Evolutionary conservation across 257 asterid species (phyloP), one percentile per base, ranked within the genome.

Genomic region (Salvia miltiorrhiza): DNA sequence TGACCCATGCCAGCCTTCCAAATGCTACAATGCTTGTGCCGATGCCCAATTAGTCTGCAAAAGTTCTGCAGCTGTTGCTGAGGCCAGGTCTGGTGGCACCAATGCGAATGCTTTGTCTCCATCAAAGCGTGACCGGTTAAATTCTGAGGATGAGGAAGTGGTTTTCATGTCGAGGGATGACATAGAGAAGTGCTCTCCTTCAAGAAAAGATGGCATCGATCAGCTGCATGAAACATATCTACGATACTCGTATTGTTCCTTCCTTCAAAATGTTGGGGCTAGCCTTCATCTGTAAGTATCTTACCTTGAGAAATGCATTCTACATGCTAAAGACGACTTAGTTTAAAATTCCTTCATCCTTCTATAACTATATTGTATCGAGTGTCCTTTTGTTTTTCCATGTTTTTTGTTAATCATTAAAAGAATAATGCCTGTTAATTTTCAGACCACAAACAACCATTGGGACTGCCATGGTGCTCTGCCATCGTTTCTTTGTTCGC

Each of bases 171-270:
- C 97, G 0, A 86, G 92, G 80, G 95, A 93, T 76, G 93, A 93
- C 73, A 93, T 93, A 76, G 99, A 93, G 78, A 80, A 80, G 68
- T 74, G 80, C 79, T 93, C 99, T 53, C 99, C 99, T 1, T 90
- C 97, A 1, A 86, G 97, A 75, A 93, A 88, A 85, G 99, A 93
- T 71, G 99, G 99, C 47, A 93, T 93, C 49, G 92, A 88, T 85
- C 77, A 78, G 28, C 40, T 79, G 76, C 95, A 86, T 9, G 97
- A 93, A 81, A 81, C 88, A 57, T 89, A 85, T 73, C 65, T 93
- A 80, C 90, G 99, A 21, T 84, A 90, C 87, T 88, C 99, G 0
- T 90, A 93, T 53, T 93, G 97, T 78, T 85, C 90, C 45, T 90
- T 88, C 84, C 87, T 93, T 77, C 97, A 93, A 76, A 85, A 83